Evolutionary conservation across 2,329 filamentous ascomycete species (phyloP), one percentile per base, ranked within the genome.

Genomic region (Penicillium sp.): DNA sequence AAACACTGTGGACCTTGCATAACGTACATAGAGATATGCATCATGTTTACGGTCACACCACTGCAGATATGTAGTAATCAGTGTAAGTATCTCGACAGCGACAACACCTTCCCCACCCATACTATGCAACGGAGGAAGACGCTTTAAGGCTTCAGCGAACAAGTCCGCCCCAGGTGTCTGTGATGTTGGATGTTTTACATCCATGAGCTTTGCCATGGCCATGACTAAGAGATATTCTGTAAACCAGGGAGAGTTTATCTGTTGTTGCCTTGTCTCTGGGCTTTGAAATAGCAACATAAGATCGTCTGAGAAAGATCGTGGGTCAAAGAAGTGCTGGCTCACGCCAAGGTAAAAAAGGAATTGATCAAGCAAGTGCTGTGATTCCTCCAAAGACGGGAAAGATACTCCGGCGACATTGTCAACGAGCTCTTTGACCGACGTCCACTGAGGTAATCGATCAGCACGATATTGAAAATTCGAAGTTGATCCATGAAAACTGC

Each of bases 121-220:
- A 16, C 54, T 40, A 38, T 65, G 61, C 21, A 62, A 39, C 13
- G 54, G 60, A 39, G 63, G 56, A 29, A 64, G 50, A 15, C 60
- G 56, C 25, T 54, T 60, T 47, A 65, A 21, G 3, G 61, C 63
- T 40, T 65, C 60, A 7, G 63, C 54, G 10, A 65, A 65, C 10
- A 65, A 51, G 16, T 52, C 56, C 13, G 63, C 51, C 0, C 63
- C 63, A 4, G 63, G 63, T 3, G 57, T 57, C 23, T 61, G 59
- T 11, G 48, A 50, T 8, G 58, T 55, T n/a, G 63, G 63, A 34
- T 59, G n/a, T 40, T 61, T 53, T 5, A 62, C 60, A 44, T 66
- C 63, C 54, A 66, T 66, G 3, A 66, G 58, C 29, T 63, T 65
- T 19, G 61, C 63, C 63, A 66, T 66, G 10, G 63, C 64, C 64